Evolutionary conservation across 352 stramenopile genomes (phyloP).

Genomic region (Phytopythium vexans): DNA sequence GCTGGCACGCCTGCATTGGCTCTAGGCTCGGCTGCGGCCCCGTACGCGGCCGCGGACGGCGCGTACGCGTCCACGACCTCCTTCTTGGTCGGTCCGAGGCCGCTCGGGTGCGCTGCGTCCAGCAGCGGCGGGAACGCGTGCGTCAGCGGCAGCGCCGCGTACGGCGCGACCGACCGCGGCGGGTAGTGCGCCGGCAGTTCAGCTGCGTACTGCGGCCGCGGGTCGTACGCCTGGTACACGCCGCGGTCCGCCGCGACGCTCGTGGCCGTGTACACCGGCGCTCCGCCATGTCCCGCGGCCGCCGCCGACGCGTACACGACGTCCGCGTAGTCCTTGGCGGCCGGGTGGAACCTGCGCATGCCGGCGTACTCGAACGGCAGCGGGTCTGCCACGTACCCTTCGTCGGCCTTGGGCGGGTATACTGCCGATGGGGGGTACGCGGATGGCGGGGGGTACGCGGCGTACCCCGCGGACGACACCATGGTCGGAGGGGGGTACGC

Average conservation of each 20-base stretch:
- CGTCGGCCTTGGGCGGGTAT: slow-evolving; percentile 23
- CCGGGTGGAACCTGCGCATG: slow-evolving; percentile 29
- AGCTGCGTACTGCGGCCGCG: slow-evolving; percentile 16
- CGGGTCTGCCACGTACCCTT: slow-evolving; percentile 76
- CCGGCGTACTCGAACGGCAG: slow-evolving; percentile 77
- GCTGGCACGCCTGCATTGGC: neutral
- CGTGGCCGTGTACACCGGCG: slow-evolving; percentile 8
- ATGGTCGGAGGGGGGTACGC: slow-evolving; percentile 19
- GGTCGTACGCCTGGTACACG: slow-evolving; percentile 13
- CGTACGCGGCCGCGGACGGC: slow-evolving; percentile 7
- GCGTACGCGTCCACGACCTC: slow-evolving; percentile 25
- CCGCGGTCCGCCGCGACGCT: no score
- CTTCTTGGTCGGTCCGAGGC: slow-evolving; percentile 25
- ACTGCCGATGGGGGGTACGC: slow-evolving; percentile 1
- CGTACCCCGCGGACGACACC: slow-evolving; percentile 10
- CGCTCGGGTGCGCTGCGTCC: slow-evolving; percentile 19
- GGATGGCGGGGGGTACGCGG: slow-evolving; percentile 1
- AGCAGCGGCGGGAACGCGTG: slow-evolving; percentile 64
- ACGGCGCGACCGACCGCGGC: slow-evolving; percentile 19
- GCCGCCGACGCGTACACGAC: slow-evolving; percentile 18
- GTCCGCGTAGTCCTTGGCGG: slow-evolving; percentile 16
- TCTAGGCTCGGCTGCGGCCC: slow-evolving; percentile 1
- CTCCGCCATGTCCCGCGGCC: slow-evolving; percentile 1
- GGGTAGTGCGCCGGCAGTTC: slow-evolving; percentile 42
- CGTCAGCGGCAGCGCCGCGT: slow-evolving; percentile 28